Evolutionary conservation across 176 grass and related monocot species (phyloP), one percentile per base, ranked within the genome.

Genomic region (Dendrocalamus sinicus): DNA sequence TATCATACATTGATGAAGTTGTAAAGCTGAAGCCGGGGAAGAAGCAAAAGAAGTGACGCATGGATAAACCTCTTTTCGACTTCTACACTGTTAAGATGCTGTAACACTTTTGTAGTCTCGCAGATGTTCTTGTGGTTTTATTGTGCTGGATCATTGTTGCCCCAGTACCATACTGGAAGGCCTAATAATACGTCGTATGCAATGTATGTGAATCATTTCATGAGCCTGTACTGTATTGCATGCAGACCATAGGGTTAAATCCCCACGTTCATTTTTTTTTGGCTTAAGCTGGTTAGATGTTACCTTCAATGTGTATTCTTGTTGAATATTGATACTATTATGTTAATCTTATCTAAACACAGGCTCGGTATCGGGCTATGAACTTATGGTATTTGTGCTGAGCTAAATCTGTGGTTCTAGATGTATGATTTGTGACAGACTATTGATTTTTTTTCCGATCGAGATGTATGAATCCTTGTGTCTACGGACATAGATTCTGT

Each of bases 1-100:
- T 96, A 78, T 30, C 78, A 3, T 96, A 93, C 89, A 81, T 96
- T 7, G 91, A 93, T 58, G 93, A 95, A 81, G 83, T 95, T 66
- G 40, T 95, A 17, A 93, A 97, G 73, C 84, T 86, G 68, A 97
- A 93, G 81, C 89, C 76, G 9, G 85, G 91, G 35, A 93, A 93
- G 84, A 86, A 79, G 63, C 85, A 83, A 84, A 90, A 91, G 26
- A 90, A 92, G 86, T 91, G 70, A 81, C 51, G 7, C 16, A 41
- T n/a, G 41, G 62, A 30, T 30, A 26, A 66, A 19, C 28, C 41
- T 39, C 51, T 47, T 51, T 58, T 46, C 13, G 24, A 45, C 20
- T 26, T 60, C 6, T 16, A 50, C 5, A 12, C 51, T 50, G 62
- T 35, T 19, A 40, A 48, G 60, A 59, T 48, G 61, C 17, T 57